Evolutionary conservation across 2,329 filamentous ascomycete species (phyloP).

Genomic region (Fusarium marasasianum): DNA sequence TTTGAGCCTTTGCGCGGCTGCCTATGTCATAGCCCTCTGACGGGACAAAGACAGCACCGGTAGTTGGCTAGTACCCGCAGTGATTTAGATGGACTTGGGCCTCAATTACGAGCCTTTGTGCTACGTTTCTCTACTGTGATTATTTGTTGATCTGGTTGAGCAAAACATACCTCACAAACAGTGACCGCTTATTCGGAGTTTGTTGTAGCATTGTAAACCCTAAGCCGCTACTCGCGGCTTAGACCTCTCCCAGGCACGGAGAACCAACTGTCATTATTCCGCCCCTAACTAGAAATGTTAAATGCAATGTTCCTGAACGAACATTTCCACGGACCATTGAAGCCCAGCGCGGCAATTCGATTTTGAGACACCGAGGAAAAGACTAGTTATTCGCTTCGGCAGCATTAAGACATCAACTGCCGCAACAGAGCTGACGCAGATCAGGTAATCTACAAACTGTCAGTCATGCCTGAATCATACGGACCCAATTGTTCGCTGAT

Average conservation of each 20-base stretch:
- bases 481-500: background rate
- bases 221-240: too few relatives aligned
- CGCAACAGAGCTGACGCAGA: background rate
- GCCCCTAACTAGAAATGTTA: too few relatives aligned
- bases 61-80: background rate
- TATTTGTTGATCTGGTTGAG: too few relatives aligned
- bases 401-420: background rate
- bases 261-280: background rate
- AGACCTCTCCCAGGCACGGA: background rate
- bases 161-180: too few relatives aligned
- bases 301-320: too few relatives aligned
- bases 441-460: background rate
- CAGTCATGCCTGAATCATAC: background rate
- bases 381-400: background rate
- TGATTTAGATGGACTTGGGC: too few relatives aligned
- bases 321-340: too few relatives aligned
- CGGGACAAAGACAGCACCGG: background rate
- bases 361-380: background rate
- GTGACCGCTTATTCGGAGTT: too few relatives aligned
- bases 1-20: accelerated
- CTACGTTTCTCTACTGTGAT: too few relatives aligned
- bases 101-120: too few relatives aligned
- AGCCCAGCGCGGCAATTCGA: too few relatives aligned
- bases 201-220: too few relatives aligned
- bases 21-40: background rate